Conservation (phyloP, 192 early-diverging fungal genomes). For the Gryganskiella cystojenkinii region DNA sequence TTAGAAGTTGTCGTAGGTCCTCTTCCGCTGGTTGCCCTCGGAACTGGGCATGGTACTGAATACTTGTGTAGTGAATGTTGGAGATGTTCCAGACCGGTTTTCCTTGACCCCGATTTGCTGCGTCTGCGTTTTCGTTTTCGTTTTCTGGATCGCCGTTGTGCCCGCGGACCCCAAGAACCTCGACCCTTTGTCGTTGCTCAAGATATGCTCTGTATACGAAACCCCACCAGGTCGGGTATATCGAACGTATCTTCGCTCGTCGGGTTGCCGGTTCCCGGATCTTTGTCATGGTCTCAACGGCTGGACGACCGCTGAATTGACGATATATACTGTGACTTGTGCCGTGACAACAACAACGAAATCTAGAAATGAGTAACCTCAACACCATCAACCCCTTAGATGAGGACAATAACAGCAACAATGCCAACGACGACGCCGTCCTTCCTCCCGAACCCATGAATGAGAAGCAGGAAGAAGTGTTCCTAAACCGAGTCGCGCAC, state of each 20-base stretch:
- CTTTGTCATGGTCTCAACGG: neutral
- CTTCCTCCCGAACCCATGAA: no score
- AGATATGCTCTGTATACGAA: neutral
- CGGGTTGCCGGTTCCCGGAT: neutral
- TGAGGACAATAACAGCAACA: no score
- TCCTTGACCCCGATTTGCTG: neutral
- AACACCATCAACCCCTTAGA: no score
- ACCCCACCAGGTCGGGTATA: conserved; percentile 5
- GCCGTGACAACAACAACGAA: no score
- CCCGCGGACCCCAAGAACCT: neutral
- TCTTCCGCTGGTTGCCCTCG: no score
- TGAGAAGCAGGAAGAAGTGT: no score
- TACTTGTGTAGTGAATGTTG: neutral
- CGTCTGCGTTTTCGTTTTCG: conserved; percentile 11
- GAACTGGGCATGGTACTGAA: no score
- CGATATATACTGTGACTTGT: neutral
- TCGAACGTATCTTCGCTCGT: neutral
- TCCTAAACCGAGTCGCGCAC: no score
- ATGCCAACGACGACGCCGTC: no score
- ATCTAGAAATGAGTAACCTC: no score
- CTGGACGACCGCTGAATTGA: conserved; percentile 5
- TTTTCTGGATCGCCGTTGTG: neutral
- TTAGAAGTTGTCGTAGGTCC: no score
- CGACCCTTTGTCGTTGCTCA: neutral
- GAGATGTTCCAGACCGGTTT: neutral